Evolutionary conservation across 1,139 yeast species (phyloP).

Genomic region (Lipomyces yarrowii): DNA sequence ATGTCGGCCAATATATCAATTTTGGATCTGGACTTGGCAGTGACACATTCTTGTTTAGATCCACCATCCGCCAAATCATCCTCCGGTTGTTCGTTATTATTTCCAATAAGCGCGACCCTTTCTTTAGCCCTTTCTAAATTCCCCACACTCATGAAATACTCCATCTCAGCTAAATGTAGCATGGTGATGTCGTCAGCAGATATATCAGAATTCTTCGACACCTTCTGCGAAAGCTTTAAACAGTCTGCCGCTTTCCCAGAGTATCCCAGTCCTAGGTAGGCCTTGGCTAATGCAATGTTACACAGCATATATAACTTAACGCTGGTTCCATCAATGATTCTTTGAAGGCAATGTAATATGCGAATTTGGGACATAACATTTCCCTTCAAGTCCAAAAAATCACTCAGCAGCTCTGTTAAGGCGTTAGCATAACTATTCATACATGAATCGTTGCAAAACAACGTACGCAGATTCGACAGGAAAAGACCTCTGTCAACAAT

Average conservation of each 20-base stretch:
- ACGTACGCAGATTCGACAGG: slow-evolving; percentile 10
- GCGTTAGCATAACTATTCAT: neutral
- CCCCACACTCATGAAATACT: slow-evolving; percentile 17
- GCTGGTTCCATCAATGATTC: slow-evolving; percentile 2
- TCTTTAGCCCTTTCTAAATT: slow-evolving; percentile 17
- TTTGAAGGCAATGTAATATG: slow-evolving; percentile 11
- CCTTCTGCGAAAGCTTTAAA: slow-evolving; percentile 6
- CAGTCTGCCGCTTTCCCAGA: slow-evolving; percentile 10
- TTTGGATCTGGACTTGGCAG: neutral
- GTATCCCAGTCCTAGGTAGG: slow-evolving; percentile 15
- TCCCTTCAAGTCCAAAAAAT: slow-evolving; percentile 12
- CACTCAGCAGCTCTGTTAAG: slow-evolving; percentile 13
- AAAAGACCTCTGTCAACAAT: slow-evolving; percentile 7
- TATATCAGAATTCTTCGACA: neutral
- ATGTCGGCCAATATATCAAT: neutral
- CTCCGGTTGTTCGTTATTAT: neutral
- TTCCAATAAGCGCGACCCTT: neutral
- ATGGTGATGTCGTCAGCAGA: neutral
- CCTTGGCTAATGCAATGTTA: neutral
- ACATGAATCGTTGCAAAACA: neutral
- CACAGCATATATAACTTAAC: neutral
- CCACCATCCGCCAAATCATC: neutral
- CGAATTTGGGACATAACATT: neutral
- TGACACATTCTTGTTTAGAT: neutral
- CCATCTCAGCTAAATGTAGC: slow-evolving; percentile 10